phyloP scores from a whole-genome alignment of 257 asterid species.

The Solanum piurae region DNA sequence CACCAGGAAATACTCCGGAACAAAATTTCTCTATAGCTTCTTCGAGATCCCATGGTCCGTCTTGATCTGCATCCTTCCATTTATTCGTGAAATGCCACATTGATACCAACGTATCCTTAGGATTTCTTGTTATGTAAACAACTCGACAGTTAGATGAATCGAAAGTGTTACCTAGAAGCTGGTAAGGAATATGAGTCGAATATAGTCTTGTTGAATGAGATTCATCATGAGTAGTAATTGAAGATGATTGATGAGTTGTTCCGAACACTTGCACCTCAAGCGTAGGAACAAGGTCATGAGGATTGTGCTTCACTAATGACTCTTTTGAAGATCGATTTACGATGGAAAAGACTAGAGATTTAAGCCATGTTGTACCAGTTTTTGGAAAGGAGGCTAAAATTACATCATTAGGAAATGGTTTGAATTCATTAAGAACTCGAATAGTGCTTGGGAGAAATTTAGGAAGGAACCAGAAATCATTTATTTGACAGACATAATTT shows the following conservation, averaged over 20 bases:
- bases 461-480: not conserved
- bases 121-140: not conserved
- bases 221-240: not conserved
- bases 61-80: not conserved
- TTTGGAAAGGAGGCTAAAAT: not conserved
- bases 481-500: not conserved
- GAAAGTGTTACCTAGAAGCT: not conserved
- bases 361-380: slow-evolving; percentile 9
- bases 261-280: not conserved
- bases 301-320: not conserved
- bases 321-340: not conserved
- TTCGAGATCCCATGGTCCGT: not conserved
- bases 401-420: not conserved
- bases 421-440: not conserved
- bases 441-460: not conserved
- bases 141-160: not conserved
- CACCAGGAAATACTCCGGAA: not conserved
- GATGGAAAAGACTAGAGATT: not conserved
- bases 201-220: not conserved
- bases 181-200: not conserved
- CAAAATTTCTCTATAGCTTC: not conserved
- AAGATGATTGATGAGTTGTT: not conserved
- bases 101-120: not conserved
- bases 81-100: not conserved
- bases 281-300: not conserved